These are phyloP conservation scores for Corymbia citriodora DNA, from an alignment of 441 rosid genomes.

Conservation along the genomic window DNA sequence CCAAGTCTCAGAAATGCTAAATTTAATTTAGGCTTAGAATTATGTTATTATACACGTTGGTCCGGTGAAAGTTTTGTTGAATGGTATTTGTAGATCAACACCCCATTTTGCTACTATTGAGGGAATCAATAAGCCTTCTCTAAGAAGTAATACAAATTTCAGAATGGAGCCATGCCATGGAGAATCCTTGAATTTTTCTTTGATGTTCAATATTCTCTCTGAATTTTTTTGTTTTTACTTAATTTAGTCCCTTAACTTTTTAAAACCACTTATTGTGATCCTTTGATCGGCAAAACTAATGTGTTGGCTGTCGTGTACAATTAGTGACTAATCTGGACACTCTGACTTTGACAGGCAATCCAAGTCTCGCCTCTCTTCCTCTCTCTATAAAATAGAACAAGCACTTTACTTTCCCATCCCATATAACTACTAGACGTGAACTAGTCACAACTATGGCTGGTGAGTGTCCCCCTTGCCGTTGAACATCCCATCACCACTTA, in stretches of 20 bases:
- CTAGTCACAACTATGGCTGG: background rate
- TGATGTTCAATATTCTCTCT: background rate
- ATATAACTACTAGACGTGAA: background rate
- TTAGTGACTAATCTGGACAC: background rate
- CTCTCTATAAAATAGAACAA: background rate
- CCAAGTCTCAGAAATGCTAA: background rate
- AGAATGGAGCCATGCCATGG: background rate
- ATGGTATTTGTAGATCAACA: background rate
- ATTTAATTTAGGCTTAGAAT: background rate
- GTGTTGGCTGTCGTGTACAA: background rate
- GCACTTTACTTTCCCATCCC: background rate
- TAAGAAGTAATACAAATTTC: background rate
- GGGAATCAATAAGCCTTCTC: background rate
- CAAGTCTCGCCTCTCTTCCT: background rate
- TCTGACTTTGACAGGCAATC: background rate
- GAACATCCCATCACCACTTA: background rate
- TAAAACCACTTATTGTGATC: background rate
- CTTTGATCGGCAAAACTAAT: background rate
- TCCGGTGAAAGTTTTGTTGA: fast-evolving
- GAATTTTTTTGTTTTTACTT: background rate
- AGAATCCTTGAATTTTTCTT: background rate
- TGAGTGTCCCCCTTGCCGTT: background rate
- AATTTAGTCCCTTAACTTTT: background rate
- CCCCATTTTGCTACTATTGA: fast-evolving
- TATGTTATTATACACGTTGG: background rate